Evolutionary conservation across 331 rosid genomes (phyloP).

Genomic region (Ulmus americana): DNA sequence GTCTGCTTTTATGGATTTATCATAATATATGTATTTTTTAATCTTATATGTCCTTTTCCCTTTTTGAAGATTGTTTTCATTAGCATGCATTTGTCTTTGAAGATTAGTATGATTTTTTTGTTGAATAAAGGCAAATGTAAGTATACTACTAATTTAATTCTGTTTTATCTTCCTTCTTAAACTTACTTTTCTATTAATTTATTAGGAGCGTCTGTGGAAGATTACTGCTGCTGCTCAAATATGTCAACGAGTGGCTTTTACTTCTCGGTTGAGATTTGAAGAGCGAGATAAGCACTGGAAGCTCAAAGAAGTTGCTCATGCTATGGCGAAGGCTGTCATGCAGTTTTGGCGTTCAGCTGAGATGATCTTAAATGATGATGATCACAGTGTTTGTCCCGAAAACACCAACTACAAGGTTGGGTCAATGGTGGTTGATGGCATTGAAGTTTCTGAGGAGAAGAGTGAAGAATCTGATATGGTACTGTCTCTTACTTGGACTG

Average conservation of each 20-base stretch:
- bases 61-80: conserved; percentile 1
- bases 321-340: conserved; percentile 79
- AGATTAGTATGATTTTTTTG: not conserved
- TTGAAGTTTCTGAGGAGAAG: conserved; percentile 36
- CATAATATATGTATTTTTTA: not conserved
- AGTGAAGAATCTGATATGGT: conserved; percentile 36
- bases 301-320: conserved; percentile 60
- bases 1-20: conserved; percentile 40
- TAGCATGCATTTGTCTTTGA: not conserved
- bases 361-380: conserved; percentile 38
- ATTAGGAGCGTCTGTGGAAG: conserved; percentile 98
- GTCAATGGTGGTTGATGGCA: conserved; percentile 30
- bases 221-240: conserved; percentile 74
- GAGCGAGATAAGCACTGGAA: conserved; percentile 41
- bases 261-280: conserved; percentile 64
- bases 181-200: conserved; percentile 11
- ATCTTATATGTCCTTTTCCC: not conserved
- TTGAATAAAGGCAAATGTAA: not conserved
- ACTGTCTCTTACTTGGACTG: conserved; percentile 29
- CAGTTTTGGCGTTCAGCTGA: conserved; percentile 91
- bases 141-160: not conserved
- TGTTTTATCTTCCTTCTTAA: not conserved
- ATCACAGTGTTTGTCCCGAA: conserved; percentile 22
- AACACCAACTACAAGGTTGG: conserved; percentile 25
- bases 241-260: conserved; percentile 55